Percentiles rank a stretch among this genome's conserved stretches.
These are phyloP conservation scores for Cryptosporidium felis DNA, from an alignment of 169 alveolate species.

Conservation along the genomic window DNA sequence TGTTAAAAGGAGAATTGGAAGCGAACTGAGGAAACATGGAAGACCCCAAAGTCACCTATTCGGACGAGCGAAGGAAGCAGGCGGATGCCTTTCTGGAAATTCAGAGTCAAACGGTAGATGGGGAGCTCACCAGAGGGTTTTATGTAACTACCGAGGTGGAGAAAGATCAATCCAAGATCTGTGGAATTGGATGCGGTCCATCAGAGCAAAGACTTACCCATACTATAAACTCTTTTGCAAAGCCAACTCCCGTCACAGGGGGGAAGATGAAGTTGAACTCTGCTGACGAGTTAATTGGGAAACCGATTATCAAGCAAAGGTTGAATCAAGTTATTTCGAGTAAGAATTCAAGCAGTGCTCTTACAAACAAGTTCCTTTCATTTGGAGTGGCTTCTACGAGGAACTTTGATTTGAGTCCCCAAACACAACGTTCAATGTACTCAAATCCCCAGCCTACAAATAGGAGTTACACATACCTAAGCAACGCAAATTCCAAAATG, in stretches of 20 bases:
- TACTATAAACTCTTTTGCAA: constrained; percentile 36
- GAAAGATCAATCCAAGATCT: neutral
- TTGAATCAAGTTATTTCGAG: neutral
- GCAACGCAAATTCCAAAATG: neutral
- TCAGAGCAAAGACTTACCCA: constrained; percentile 55
- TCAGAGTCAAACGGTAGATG: constrained; percentile 33
- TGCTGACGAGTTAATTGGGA: constrained; percentile 65
- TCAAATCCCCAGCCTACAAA: constrained; percentile 6
- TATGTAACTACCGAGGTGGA: constrained; percentile 56
- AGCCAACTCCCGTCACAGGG: constrained; percentile 37
- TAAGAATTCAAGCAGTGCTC: neutral
- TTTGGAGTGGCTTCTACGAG: constrained; percentile 41
- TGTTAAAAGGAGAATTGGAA: neutral
- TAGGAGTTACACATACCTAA: constrained; percentile 63
- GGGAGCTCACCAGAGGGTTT: constrained; percentile 42
- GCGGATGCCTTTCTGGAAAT: neutral
- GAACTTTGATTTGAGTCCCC: neutral
- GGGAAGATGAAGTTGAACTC: constrained; percentile 52
- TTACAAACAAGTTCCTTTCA: constrained; percentile 31
- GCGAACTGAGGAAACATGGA: neutral
- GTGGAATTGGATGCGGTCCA: constrained; percentile 45
- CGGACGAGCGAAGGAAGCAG: neutral
- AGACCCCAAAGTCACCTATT: constrained; percentile 25
- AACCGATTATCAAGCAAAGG: constrained; percentile 57
- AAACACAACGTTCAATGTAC: constrained; percentile 1